Evolutionary conservation across 345 rosid genomes (phyloP).

Genomic region (Dipteronia dyeriana): DNA sequence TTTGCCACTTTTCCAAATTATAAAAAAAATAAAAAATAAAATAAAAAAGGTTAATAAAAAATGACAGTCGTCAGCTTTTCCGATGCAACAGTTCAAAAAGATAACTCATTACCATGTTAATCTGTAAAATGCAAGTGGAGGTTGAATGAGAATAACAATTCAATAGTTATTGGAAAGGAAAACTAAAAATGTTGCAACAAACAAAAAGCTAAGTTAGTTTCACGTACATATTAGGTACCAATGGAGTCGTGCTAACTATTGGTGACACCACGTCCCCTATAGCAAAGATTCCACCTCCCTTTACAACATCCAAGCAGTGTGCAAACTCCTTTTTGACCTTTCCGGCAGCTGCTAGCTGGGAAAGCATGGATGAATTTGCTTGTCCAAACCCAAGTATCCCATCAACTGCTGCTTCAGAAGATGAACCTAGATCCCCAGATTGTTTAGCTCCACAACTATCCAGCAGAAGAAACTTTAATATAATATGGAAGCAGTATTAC

Average conservation of each 20-base stretch:
- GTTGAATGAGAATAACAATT: neutral
- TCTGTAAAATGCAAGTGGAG: neutral
- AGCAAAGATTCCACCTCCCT: conserved; percentile 89
- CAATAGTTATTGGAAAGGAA: neutral
- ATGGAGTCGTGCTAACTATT: conserved; percentile 62
- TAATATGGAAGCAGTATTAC: conserved; percentile 13
- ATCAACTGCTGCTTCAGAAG: conserved; percentile 69
- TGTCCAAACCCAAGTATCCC: conserved; percentile 95
- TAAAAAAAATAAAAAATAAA: neutral
- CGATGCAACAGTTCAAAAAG: neutral
- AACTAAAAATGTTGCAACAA: neutral
- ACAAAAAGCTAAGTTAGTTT: conserved; percentile 27
- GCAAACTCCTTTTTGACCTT: conserved; percentile 63
- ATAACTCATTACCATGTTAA: neutral
- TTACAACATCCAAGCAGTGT: conserved; percentile 73
- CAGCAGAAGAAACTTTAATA: conserved; percentile 10
- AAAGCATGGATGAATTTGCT: conserved; percentile 73
- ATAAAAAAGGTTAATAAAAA: neutral
- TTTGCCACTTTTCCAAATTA: neutral
- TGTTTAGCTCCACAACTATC: conserved; percentile 73
- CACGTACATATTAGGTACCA: conserved; percentile 77
- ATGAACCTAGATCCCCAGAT: conserved; percentile 65
- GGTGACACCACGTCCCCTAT: conserved; percentile 76
- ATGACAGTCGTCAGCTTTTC: neutral
- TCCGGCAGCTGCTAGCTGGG: conserved; percentile 77